Evolutionary conservation across 768 basidiomycete species (phyloP).

Genomic region (Auriscalpium microsporum): DNA sequence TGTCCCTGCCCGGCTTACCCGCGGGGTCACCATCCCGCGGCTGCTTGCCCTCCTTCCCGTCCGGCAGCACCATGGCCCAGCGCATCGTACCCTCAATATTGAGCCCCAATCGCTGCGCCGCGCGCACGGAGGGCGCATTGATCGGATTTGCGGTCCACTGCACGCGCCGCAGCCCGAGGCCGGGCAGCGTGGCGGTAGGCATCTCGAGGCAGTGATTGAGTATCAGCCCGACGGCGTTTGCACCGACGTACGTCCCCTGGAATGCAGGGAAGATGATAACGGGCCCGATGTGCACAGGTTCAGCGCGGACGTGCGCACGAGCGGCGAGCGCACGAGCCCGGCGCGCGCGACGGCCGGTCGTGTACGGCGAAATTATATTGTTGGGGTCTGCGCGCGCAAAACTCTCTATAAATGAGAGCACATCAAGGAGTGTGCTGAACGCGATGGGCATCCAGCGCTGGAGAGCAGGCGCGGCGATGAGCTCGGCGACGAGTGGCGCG

Average conservation of each 20-base stretch:
- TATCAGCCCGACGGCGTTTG: conserved; percentile 27
- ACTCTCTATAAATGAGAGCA: conserved; percentile 18
- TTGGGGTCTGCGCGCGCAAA: conserved; percentile 13
- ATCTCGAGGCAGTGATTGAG: conserved; percentile 32
- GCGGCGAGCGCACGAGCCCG: no score
- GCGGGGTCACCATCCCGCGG: conserved; percentile 21
- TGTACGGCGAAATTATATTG: conserved; percentile 27
- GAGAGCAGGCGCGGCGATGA: conserved; percentile 19
- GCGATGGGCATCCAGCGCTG: conserved; percentile 27
- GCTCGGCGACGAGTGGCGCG: conserved; percentile 20
- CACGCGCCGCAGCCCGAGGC: conserved; percentile 38
- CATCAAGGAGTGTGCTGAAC: conserved; percentile 9
- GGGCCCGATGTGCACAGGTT: conserved; percentile 5
- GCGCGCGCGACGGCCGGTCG: conserved; percentile 30
- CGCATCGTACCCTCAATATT: conserved; percentile 31
- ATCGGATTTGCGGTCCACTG: conserved; percentile 31
- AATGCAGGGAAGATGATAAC: conserved; percentile 5
- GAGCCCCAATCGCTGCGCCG: conserved; percentile 40
- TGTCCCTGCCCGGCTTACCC: conserved; percentile 35
- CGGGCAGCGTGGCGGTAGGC: conserved; percentile 14
- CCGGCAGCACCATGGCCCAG: conserved; percentile 29
- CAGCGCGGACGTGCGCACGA: conserved; percentile 17
- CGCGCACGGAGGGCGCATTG: conserved; percentile 31
- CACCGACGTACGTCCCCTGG: conserved; percentile 8
- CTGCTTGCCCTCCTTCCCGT: background rate